Conservation (phyloP, 2,329 filamentous ascomycete genomes). For the Colletotrichum tamarilloi region DNA sequence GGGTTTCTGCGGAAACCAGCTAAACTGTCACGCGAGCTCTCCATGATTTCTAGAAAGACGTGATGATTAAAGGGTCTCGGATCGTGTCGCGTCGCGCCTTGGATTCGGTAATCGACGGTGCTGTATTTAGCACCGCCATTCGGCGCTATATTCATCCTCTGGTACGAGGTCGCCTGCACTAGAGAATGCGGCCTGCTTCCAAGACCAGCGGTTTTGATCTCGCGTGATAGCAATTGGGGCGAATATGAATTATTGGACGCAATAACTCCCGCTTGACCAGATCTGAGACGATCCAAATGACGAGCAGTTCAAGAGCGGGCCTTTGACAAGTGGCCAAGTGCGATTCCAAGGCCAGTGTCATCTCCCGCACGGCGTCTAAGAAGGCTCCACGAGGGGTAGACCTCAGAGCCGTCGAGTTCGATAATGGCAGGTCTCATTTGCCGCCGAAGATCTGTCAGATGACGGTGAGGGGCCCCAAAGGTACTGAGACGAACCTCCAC, state of each 20-base stretch:
- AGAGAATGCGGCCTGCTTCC: constrained; percentile 7
- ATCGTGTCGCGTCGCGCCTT: constrained; percentile 3
- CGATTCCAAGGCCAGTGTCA: constrained; percentile 17
- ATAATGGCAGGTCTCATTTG: constrained; percentile 24
- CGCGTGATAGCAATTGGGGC: constrained; percentile 3
- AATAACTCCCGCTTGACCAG: constrained; percentile 20
- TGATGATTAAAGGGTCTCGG: constrained; percentile 4
- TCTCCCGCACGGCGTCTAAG: constrained; percentile 26
- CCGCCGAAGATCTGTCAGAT: constrained; percentile 19
- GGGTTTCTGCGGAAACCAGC: constrained; percentile 20
- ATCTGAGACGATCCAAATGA: constrained; percentile 25
- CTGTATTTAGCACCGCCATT: not conserved
- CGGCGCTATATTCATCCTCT: not conserved
- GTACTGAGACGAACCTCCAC: constrained; percentile 17
- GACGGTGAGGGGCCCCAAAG: constrained; percentile 14
- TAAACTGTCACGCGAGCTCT: constrained; percentile 11
- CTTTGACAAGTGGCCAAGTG: constrained; percentile 28
- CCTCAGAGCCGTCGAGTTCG: not conserved
- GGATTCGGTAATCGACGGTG: not conserved
- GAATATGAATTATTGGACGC: constrained; percentile 13
- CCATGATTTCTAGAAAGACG: not conserved
- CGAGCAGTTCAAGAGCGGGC: constrained; percentile 24
- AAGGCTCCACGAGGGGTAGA: constrained; percentile 17
- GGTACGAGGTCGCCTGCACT: not conserved
- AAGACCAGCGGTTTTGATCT: constrained; percentile 4